These are phyloP conservation scores for Coprinopsis sp. DNA, from an alignment of 768 basidiomycete species.

Conservation along the genomic window DNA sequence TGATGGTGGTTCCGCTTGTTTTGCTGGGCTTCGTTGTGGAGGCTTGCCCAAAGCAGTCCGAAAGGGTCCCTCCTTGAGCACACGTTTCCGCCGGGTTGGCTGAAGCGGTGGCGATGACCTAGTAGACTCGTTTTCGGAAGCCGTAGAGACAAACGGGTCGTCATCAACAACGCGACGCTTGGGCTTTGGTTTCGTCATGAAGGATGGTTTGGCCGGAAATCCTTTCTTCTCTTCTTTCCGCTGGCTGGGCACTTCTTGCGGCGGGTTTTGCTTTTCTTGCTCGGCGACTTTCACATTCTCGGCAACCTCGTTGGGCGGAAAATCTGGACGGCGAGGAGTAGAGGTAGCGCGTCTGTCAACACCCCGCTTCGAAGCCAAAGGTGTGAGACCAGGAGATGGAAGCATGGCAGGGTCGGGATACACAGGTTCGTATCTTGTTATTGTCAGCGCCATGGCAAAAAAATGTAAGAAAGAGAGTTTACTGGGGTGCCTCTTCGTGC, in stretches of 20 bases:
- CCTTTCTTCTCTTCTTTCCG: not conserved
- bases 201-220: not conserved
- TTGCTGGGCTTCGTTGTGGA: too few relatives aligned
- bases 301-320: too few relatives aligned
- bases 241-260: too few relatives aligned
- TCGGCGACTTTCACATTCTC: too few relatives aligned
- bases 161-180: not conserved
- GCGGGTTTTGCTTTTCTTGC: too few relatives aligned
- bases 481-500: too few relatives aligned
- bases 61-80: too few relatives aligned
- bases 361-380: not conserved
- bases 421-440: not conserved
- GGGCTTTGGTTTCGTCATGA: not conserved
- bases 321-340: not conserved
- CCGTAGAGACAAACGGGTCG: not conserved
- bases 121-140: not conserved
- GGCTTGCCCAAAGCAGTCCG: too few relatives aligned
- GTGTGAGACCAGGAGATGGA: not conserved
- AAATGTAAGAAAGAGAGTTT: not conserved
- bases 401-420: not conserved
- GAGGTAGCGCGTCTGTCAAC: not conserved
- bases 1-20: too few relatives aligned
- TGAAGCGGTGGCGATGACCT: not conserved
- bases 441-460: not conserved
- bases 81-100: not conserved